Conservation (phyloP, 2,329 filamentous ascomycete species). For the Sporothrix phasma region DNA sequence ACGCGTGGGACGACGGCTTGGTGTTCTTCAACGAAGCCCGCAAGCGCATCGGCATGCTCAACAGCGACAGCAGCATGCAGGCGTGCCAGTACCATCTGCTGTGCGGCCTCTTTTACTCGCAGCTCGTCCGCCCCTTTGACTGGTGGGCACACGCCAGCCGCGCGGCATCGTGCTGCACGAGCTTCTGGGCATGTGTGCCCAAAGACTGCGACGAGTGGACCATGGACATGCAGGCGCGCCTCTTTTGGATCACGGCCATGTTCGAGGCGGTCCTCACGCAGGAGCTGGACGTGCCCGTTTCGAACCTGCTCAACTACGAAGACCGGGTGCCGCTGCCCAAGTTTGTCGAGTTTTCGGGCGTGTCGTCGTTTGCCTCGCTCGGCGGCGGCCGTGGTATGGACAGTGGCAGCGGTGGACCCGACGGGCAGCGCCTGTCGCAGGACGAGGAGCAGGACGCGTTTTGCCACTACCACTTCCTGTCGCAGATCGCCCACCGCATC, state of each 20-base stretch:
- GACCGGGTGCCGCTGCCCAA: conserved; percentile 43
- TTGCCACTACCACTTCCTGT: conserved; percentile 48
- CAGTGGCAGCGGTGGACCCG: neutral
- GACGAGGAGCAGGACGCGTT: conserved; percentile 32
- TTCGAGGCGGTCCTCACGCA: conserved; percentile 46
- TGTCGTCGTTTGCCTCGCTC: conserved; percentile 10
- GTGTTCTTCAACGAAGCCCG: conserved; percentile 46
- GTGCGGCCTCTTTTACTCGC: conserved; percentile 35
- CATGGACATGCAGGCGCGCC: conserved; percentile 44
- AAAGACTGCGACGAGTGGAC: conserved; percentile 41
- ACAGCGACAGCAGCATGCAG: conserved; percentile 31
- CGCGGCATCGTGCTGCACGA: conserved; percentile 40
- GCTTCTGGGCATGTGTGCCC: conserved; percentile 34
- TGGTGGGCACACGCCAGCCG: conserved; percentile 44
- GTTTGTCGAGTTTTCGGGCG: conserved; percentile 27
- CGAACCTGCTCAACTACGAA: conserved; percentile 40
- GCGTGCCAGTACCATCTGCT: conserved; percentile 44
- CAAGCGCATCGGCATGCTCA: conserved; percentile 33
- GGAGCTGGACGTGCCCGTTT: conserved; percentile 42
- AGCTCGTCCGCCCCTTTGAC: conserved; percentile 42
- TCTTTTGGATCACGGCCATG: conserved; percentile 47
- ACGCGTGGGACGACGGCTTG: conserved; percentile 27
- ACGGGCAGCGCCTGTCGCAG: neutral
- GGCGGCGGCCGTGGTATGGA: neutral
- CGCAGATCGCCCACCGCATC: conserved; percentile 45